phyloP scores from a whole-genome alignment of 768 basidiomycete species.

The Cystobasidium tubakii region DNA sequence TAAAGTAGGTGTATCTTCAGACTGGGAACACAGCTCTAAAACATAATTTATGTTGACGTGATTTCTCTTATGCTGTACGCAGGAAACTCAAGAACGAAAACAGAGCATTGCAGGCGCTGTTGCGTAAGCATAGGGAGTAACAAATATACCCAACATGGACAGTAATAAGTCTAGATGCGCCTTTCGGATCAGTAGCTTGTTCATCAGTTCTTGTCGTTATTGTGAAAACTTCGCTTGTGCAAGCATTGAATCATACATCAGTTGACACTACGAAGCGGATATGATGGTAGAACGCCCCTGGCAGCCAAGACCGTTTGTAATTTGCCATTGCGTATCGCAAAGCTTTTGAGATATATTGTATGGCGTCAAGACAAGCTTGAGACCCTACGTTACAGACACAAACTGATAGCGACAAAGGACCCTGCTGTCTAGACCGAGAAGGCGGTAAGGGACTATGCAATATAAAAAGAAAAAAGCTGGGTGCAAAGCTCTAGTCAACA shows the following conservation, averaged over 20 bases:
- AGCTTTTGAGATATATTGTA: neutral
- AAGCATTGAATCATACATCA: no score
- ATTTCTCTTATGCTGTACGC: no score
- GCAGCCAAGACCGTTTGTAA: no score
- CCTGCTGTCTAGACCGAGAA: neutral
- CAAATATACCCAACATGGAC: neutral
- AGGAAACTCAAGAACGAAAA: slow-evolving; percentile 10
- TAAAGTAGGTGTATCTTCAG: neutral
- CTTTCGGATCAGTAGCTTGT: neutral
- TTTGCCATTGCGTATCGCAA: neutral
- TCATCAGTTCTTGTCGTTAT: neutral
- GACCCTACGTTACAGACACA: neutral
- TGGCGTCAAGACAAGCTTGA: neutral
- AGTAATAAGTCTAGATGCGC: neutral
- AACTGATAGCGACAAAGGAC: neutral
- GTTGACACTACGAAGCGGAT: no score
- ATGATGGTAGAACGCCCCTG: no score
- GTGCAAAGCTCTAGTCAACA: no score
- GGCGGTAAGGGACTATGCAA: neutral
- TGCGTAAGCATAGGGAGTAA: slow-evolving; percentile 26
- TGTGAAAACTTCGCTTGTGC: neutral
- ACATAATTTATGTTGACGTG: neutral
- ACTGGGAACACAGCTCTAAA: no score
- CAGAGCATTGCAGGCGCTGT: slow-evolving; percentile 16
- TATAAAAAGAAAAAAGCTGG: neutral